Base-by-base conservation (phyloP, 164 flowering plant genomes). In the Macadamia tetraphylla region DNA sequence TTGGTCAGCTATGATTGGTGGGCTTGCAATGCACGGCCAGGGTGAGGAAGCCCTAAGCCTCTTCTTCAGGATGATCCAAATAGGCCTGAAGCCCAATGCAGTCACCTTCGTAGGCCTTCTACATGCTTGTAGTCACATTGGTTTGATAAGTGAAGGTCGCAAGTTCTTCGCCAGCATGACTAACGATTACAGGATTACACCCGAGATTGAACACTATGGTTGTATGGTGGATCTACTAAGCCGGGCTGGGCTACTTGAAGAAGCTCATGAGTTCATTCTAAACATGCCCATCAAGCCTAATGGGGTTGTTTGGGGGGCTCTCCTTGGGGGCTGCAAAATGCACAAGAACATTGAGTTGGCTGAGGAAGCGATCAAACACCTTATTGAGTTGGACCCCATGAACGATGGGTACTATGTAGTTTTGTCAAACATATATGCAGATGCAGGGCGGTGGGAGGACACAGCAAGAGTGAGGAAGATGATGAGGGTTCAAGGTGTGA, bases 1-100 rank as follows among this genome's bases (percentile, higher is more conserved):
- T 3, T 89, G 94, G 94, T 89, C 91, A 15, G 86, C 87, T 52
- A 89, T 89, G 90, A 86, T 89, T n/a, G 81, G 74, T 63, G 94
- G 91, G 52, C 81, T 80, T 55, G 88, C 88, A 64, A 79, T 81
- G 72, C 86, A 87, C 53, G 88, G 91, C 6, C 77, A 66, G 67
- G 87, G 75, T 5, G 76, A 78, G 75, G 85, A 82, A 65, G 81
- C 87, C 58, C 56, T 87, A 51, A 63, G 43, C 35, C 74, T 82
- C 9, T 87, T 81, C 70, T 56, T 67, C 18, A 67, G 65, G 58
- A 87, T 85, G 91, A 67, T 67, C 17, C 53, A 69, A n/a, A 63
- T 58, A 7, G 85, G 82, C 5, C 67, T 87, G 42, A 64, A 70
- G 65, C 92, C 92, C 0, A 85, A 87, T 78, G 80, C 60, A 29